Base-by-base conservation (phyloP, 1,139 yeast species). In the Saccharomyces hybrid region DNA sequence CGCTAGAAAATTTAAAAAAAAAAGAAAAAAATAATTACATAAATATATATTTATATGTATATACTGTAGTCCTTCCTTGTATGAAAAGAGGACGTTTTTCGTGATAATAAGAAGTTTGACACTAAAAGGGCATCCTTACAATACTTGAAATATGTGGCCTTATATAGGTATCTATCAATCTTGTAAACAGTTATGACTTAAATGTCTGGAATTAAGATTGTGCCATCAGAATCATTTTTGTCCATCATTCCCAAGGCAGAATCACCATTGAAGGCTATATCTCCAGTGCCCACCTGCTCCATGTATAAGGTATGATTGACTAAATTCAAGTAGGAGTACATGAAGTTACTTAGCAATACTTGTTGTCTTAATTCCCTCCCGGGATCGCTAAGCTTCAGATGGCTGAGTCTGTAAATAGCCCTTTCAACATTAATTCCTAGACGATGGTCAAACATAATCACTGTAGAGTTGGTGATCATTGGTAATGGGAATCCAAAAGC, bases 351-450 rank as follows among this genome's bases (percentile, higher is more conserved):
- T 60, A 93, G 73, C 51, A 93, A 71, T 2, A 93, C 99, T 68
- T 93, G 99, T 67, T 95, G 97, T 41, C 91, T 78, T 57, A 93
- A 74, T 20, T 95, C 95, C 55, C 98, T 76, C 66, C 89, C 87
- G 1, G 98, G 95, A 67, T 95, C 95, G 46, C 98, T 96, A 61
- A 93, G 76, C 70, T 93, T 93, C 68, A 93, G 74, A 71, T 93
- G 99, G 47, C 96, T 87, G 57, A 95, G 76, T 56, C 99, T 76
- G 69, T 93, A 93, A 54, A 95, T 88, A 1, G 99, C 98, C 48
- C 99, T 78, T 71, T 95, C 99, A 49, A 93, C 95, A 68, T 91
- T 96, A 49, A 93, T 84, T 0, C 98, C 97, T 69, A 88, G 88
- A 59, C 99, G 76, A 65, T 85, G 84, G 67, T 85, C 91, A 60